Evolutionary conservation across 1,284 basidiomycete species (phyloP).

Genomic region (Leccinum subspadiceum): DNA sequence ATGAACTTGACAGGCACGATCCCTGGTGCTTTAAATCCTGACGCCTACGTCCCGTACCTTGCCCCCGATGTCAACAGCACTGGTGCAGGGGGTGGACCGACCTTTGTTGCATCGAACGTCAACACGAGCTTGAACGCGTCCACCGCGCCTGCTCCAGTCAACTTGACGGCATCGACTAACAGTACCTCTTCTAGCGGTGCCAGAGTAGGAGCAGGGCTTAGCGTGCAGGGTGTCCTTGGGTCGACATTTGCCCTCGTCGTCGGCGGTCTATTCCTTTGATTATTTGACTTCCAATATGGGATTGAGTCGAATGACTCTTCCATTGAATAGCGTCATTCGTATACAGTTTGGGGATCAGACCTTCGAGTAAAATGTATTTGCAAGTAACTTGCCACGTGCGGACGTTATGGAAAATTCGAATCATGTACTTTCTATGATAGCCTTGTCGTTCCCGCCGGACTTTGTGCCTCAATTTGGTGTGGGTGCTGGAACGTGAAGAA

Average conservation of each 20-base stretch:
- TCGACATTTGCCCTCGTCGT: constrained; percentile 4
- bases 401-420: neutral
- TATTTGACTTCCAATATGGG: neutral
- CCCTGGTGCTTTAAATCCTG: constrained; percentile 36
- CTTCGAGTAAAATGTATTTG: neutral
- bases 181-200: neutral
- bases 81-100: constrained; percentile 41
- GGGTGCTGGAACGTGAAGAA: neutral
- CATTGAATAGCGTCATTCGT: neutral
- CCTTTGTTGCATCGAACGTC: constrained; percentile 37
- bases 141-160: constrained; percentile 39
- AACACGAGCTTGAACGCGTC: constrained; percentile 37
- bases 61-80: constrained; percentile 38
- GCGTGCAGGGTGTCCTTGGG: constrained; percentile 14
- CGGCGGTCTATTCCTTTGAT: constrained; percentile 13
- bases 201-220: constrained; percentile 2
- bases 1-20: constrained; percentile 33
- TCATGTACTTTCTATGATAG: neutral
- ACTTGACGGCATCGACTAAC: constrained; percentile 34
- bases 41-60: constrained; percentile 40
- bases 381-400: neutral
- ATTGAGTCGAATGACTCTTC: neutral
- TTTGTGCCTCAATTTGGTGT: neutral
- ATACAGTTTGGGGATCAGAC: neutral
- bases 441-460: neutral